These are phyloP conservation scores for Polygonum maritimum DNA, from an alignment of 148 eudicot species.

Conservation along the genomic window DNA sequence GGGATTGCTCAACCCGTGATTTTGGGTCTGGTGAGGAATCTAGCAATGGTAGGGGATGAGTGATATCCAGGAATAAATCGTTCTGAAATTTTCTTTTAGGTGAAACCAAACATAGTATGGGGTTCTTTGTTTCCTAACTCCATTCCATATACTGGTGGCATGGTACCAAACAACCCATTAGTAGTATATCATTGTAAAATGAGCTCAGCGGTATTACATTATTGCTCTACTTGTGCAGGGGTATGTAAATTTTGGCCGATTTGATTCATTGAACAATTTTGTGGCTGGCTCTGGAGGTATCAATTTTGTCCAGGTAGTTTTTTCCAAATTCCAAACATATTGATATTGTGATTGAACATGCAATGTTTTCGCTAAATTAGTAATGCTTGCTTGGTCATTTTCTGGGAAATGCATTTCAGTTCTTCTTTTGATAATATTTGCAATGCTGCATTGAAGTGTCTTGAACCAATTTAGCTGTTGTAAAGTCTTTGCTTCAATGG, in stretches of 20 bases:
- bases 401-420: background rate
- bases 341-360: background rate
- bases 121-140: too few relatives aligned
- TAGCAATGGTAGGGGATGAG: too few relatives aligned
- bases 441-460: background rate
- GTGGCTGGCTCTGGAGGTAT: slow-evolving; percentile 56
- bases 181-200: background rate
- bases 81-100: too few relatives aligned
- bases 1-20: too few relatives aligned
- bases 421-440: background rate
- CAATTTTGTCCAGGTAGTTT: slow-evolving; percentile 70
- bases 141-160: too few relatives aligned
- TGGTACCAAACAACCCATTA: background rate
- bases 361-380: background rate
- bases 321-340: background rate
- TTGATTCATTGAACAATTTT: slow-evolving; percentile 50
- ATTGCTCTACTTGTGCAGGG: slow-evolving; percentile 43
- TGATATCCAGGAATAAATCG: too few relatives aligned
- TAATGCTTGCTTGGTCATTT: background rate
- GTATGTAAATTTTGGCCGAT: slow-evolving; percentile 84
- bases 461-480: background rate
- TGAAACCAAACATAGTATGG: too few relatives aligned
- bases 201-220: background rate
- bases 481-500: background rate
- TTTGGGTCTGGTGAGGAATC: too few relatives aligned